Evolutionary conservation across 306 rosid species (phyloP).

Genomic region (Lathyrus aphaca): DNA sequence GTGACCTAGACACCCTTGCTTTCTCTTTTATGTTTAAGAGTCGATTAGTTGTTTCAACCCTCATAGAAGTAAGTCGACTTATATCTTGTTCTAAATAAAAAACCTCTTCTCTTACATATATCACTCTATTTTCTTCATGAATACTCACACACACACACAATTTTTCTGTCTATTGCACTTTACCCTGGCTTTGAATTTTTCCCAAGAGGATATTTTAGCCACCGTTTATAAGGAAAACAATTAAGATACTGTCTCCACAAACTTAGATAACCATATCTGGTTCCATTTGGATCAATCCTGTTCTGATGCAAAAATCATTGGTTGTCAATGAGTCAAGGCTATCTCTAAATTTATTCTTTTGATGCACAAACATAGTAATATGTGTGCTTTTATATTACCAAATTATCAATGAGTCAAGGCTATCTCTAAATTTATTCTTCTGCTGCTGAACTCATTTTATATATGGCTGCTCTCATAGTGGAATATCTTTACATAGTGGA

Average conservation of each 20-base stretch:
- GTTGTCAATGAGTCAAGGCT: slow-evolving; percentile 13
- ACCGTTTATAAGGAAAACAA: background rate
- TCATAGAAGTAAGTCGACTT: slow-evolving; percentile 14
- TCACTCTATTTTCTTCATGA: background rate
- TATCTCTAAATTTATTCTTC: slow-evolving; percentile 7
- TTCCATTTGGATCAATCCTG: slow-evolving; percentile 14
- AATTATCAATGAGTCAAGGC: background rate
- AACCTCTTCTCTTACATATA: background rate
- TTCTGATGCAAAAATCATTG: slow-evolving; percentile 14
- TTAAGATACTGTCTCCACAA: background rate
- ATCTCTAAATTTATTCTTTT: slow-evolving; percentile 14
- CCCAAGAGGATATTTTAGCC: background rate
- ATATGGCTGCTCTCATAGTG: slow-evolving; percentile 3
- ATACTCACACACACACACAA: background rate
- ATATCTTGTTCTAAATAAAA: slow-evolving; percentile 10
- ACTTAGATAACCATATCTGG: background rate
- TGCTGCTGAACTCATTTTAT: background rate
- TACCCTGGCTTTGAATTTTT: slow-evolving; percentile 2
- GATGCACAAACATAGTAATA: background rate
- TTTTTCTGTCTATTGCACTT: slow-evolving; percentile 4
- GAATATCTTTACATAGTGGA: slow-evolving; percentile 20
- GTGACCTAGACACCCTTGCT: slow-evolving; percentile 27
- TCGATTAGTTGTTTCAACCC: slow-evolving; percentile 9
- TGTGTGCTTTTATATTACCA: background rate
- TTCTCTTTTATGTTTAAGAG: background rate